Percentiles rank a stretch among this genome's conserved stretches.
These are phyloP conservation scores for Wakefieldia striispora DNA, from an alignment of 768 basidiomycete species.

Conservation along the genomic window DNA sequence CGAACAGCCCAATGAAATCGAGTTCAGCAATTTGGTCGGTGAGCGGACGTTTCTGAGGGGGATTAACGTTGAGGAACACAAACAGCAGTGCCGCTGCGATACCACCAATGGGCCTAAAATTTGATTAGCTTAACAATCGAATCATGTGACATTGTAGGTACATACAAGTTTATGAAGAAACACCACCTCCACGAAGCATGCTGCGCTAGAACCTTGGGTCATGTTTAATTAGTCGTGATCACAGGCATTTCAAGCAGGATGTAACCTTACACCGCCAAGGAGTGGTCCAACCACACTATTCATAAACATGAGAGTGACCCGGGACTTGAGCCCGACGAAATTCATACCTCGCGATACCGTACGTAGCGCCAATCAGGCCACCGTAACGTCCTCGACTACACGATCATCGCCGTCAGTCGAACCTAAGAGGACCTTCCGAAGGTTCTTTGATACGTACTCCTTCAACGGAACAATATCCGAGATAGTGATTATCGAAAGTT, in stretches of 20 bases:
- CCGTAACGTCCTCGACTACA: constrained; percentile 73
- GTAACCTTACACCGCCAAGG: constrained; percentile 66
- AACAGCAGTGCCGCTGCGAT: constrained; percentile 58
- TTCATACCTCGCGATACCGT: constrained; percentile 60
- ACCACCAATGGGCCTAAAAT: constrained; percentile 64
- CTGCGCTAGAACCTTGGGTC: constrained; percentile 59
- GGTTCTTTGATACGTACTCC: constrained; percentile 47
- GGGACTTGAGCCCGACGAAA: background rate
- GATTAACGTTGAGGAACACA: constrained; percentile 74
- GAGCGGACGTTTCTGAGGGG: constrained; percentile 57
- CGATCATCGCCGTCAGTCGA: background rate
- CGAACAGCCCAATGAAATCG: constrained; percentile 64
- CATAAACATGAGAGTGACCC: background rate
- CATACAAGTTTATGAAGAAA: constrained; percentile 73
- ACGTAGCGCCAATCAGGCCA: constrained; percentile 72
- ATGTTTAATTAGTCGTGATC: background rate
- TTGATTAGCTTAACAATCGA: background rate
- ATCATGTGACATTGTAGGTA: background rate
- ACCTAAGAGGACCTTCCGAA: background rate
- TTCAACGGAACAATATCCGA: constrained; percentile 81
- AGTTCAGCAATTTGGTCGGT: constrained; percentile 58
- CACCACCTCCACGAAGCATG: constrained; percentile 83
- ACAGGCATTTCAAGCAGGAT: background rate
- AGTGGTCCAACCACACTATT: constrained; percentile 70
- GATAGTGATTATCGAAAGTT: constrained; percentile 73